phyloP scores from a whole-genome alignment of 805 yeast genomes.

The Candida schatavii region DNA sequence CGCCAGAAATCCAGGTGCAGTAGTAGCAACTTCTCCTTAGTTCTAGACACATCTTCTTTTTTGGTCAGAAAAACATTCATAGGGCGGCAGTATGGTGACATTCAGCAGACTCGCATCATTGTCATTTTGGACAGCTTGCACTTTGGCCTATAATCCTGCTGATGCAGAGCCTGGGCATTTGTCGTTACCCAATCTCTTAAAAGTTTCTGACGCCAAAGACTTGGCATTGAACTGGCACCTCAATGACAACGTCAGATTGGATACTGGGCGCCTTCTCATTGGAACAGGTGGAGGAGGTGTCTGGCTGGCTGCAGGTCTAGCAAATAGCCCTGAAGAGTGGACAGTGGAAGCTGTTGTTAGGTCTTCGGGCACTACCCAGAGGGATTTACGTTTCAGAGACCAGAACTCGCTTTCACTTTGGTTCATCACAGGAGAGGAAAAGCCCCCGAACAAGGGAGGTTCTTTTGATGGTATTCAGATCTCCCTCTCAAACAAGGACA shows the following conservation, averaged over 20 bases:
- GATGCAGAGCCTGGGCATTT: conserved; percentile 18
- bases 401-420: conserved; percentile 61
- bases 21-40: too few relatives aligned
- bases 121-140: too few relatives aligned
- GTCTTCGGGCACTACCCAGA: conserved; percentile 44
- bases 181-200: conserved; percentile 36
- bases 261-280: conserved; percentile 84
- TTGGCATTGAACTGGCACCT: conserved; percentile 29
- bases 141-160: conserved; percentile 5
- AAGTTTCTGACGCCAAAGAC: conserved; percentile 19
- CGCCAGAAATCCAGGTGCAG: too few relatives aligned
- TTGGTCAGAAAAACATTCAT: too few relatives aligned
- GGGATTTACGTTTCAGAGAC: conserved; percentile 24
- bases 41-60: too few relatives aligned
- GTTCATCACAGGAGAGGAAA: conserved; percentile 36
- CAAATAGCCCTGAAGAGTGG: conserved; percentile 35
- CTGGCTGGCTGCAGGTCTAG: conserved; percentile 18
- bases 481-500: conserved; percentile 48
- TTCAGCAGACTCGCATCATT: too few relatives aligned
- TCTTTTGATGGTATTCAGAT: conserved; percentile 63
- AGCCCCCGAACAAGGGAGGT: conserved; percentile 36
- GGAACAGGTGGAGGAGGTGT: conserved; percentile 18
- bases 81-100: too few relatives aligned
- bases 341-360: conserved; percentile 64
- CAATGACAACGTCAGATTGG: conserved; percentile 78